Evolutionary conservation across 257 asterid genomes (phyloP), one percentile per base, ranked within the genome.

Genomic region (Jacaranda mimosifolia): DNA sequence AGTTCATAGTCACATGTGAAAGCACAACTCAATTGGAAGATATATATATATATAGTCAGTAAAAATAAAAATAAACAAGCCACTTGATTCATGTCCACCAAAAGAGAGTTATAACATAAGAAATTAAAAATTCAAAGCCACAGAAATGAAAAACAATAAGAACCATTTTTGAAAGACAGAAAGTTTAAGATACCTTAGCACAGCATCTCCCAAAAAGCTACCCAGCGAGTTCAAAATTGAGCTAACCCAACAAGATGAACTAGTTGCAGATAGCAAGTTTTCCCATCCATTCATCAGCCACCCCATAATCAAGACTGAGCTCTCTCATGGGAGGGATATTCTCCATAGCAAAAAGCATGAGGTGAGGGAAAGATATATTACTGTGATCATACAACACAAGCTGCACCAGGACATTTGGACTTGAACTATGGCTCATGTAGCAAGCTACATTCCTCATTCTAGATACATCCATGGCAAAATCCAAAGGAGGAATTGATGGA

Each of bases 261-360:
- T 81, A 91, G 78, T 90, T 79, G 81, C 98, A 91, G 71, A 94
- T 86, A 46, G 97, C 87, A 80, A 94, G 94, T 74, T 94, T 91
- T 68, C 88, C 97, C n/a, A 80, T 80, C 72, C 71, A 80, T 52
- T 92, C 98, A 81, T 91, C 96, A n/a, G 88, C 90, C 56, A 92
- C 88, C 19, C 98, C 98, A 83, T 94, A 92, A 83, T 94, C 98
- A 65, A 94, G 79, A 73, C 94, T 87, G 62, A 94, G 87, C 85
- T 91, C 98, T 83, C 91, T 83, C 86, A 92, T 46, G 19, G 99
- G 99, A 77, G 99, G 96, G 60, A 94, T 91, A 80, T 91, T 91
- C 87, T 94, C 99, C 88, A 86, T 79, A 10, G 99, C 95, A 85
- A 94, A 92, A 55, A 94, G 81, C 98, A 94, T 94, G n/a, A 92